Base-by-base conservation (phyloP, 225 moss, liverwort and hornwort species). In the Lunularia cruciata region DNA sequence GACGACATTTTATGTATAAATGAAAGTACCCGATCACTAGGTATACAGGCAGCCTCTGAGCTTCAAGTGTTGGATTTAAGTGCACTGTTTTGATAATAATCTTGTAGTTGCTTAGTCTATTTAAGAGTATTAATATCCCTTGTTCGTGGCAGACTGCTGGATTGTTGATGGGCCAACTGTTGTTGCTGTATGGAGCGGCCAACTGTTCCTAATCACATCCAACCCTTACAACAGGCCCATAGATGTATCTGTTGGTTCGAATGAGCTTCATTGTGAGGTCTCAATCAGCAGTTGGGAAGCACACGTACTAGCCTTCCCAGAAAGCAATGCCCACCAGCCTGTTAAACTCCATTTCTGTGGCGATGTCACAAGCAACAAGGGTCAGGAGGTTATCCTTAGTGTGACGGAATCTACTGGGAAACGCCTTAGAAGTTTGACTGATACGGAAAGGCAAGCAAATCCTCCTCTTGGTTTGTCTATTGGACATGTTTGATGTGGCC, bases 291-390 rank as follows among this genome's bases (percentile, higher is more conserved):
- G 6, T 19, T 72, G 72, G 77, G 72, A 67, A 72, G 77, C 77
- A 32, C 58, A 72, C 53, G 12, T 60, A 6, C 53, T 77, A 27
- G 26, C 46, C 37, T 31, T 72, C 11, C 32, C 46, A 10, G 59
- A 68, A 16, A 43, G 60, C 8, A 40, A 22, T 37, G 65, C 67
- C 11, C 28, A 77, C 14, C 47, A 47, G 34, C 1, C 26, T 6
- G 14, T 77, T 22, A 77, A 67, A 7, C 10, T 77, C 52, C 77
- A 67, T 25, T 77, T 72, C 14, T 72, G 77, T 35, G 77, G 77
- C 52, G 72, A 77, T 31, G 25, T 77, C 20, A 54, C 8, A 43
- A 54, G 59, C 5, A 57, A n/a, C 10, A 22, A 32, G 31, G 27
- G 32, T 55, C 77, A 51, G 22, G 72, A 67, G 66, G 66, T 47